Conservation (phyloP, 2,329 filamentous ascomycete genomes). For the Shiraia bambusicola region DNA sequence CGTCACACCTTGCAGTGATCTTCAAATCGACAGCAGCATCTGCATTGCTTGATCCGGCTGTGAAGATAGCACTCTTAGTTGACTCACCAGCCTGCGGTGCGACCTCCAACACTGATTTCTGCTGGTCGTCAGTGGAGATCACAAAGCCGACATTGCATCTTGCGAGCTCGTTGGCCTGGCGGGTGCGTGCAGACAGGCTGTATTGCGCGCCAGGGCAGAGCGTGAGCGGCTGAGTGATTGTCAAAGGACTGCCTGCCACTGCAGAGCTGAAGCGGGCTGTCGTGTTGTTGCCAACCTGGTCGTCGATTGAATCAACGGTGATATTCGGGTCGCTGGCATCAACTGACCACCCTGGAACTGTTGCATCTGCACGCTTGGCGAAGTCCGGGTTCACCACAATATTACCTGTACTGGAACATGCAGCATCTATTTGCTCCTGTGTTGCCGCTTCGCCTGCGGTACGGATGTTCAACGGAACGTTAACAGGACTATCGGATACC, state of each 20-base stretch:
- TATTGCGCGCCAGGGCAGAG: constrained; percentile 32
- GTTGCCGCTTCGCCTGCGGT: constrained; percentile 22
- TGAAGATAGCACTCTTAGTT: constrained; percentile 16
- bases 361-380: constrained; percentile 12
- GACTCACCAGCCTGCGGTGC: constrained; percentile 19
- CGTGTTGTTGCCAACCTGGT: constrained; percentile 8
- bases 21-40: constrained; percentile 26
- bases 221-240: constrained; percentile 27
- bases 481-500: constrained; percentile 1
- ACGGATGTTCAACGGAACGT: constrained; percentile 7
- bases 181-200: constrained; percentile 11
- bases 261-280: constrained; percentile 28
- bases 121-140: constrained; percentile 4
- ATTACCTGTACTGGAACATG: constrained; percentile 26
- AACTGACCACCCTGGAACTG: constrained; percentile 25
- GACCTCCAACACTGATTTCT: constrained; percentile 12
- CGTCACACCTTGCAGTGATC: constrained; percentile 23
- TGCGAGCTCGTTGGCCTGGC: constrained; percentile 18
- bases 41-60: constrained; percentile 14
- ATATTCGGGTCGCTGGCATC: constrained; percentile 18
- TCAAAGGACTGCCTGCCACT: constrained; percentile 18
- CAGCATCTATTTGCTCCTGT: constrained; percentile 25
- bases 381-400: constrained; percentile 33
- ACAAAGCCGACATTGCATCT: constrained; percentile 21
- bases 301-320: constrained; percentile 13